phyloP scores from a whole-genome alignment of 139 green algal genomes.

The Zygnema circumcarinatum region DNA sequence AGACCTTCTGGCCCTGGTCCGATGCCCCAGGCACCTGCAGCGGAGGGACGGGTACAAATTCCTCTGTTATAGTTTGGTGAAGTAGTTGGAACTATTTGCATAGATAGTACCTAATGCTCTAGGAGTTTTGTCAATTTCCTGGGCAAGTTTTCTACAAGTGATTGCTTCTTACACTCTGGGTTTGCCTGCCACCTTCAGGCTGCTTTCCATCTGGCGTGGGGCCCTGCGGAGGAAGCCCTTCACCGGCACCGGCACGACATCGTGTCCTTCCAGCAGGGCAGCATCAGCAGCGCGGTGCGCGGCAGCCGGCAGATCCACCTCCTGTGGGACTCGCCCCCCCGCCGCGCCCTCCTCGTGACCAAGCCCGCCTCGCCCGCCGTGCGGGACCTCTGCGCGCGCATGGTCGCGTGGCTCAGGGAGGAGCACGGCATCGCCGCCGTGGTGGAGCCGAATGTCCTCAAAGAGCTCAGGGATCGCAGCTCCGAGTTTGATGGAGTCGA shows the following conservation, averaged over 20 bases:
- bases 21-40: too few species aligned
- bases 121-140: too few species aligned
- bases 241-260: conserved; percentile 32
- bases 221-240: neutral
- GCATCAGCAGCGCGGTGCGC: conserved; percentile 9
- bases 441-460: neutral
- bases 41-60: too few species aligned
- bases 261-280: conserved; percentile 36
- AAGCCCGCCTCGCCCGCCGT: conserved; percentile 14
- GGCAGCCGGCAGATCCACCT: conserved; percentile 26
- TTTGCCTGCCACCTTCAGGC: neutral
- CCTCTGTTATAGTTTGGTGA: too few species aligned
- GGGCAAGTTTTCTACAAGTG: neutral
- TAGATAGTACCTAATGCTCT: too few species aligned
- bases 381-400: neutral
- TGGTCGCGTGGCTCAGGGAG: neutral
- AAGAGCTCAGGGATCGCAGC: neutral
- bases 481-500: conserved; percentile 6
- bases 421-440: neutral
- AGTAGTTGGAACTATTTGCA: too few species aligned
- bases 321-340: conserved; percentile 26
- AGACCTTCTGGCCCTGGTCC: too few species aligned
- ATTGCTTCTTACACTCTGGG: neutral
- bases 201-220: conserved; percentile 28
- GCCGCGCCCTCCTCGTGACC: neutral